Conservation (phyloP, 2,329 filamentous ascomycete genomes). For the Penicillium corylophilum region DNA sequence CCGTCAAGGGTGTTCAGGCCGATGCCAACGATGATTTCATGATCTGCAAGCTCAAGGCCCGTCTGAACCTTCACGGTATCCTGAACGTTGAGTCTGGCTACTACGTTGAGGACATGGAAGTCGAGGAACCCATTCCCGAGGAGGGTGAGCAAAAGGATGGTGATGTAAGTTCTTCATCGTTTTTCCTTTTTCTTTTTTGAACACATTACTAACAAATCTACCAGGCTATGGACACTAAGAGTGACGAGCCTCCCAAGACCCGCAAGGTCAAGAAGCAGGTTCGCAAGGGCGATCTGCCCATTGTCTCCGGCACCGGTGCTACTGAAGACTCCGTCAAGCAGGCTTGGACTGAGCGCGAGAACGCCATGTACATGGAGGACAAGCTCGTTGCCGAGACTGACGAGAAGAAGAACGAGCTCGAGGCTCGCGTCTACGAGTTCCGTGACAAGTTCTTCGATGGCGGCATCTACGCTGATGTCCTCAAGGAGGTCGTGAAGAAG, state of each 20-base stretch:
- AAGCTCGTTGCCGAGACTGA: slow-evolving; percentile 98
- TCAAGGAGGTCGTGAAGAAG: slow-evolving; percentile 91
- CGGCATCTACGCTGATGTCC: slow-evolving; percentile 76
- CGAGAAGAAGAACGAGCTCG: slow-evolving; percentile 99
- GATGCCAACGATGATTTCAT: slow-evolving; percentile 95
- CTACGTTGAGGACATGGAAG: slow-evolving; percentile 95
- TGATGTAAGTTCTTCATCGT: slow-evolving; percentile 40
- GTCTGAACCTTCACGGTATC: slow-evolving; percentile 93
- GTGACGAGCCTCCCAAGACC: slow-evolving; percentile 70
- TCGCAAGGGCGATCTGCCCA: slow-evolving; percentile 90
- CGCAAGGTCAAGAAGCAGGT: slow-evolving; percentile 99
- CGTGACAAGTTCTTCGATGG: slow-evolving; percentile 78
- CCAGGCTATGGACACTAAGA: slow-evolving; percentile 84
- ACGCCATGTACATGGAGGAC: slow-evolving; percentile 93
- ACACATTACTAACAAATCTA: slow-evolving; percentile 24
- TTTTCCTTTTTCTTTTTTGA: background rate
- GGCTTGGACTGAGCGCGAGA: slow-evolving; percentile 75
- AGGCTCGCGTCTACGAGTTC: slow-evolving; percentile 95
- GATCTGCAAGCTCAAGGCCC: slow-evolving; percentile 99
- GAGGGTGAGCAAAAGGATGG: slow-evolving; percentile 66
- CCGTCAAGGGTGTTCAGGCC: slow-evolving; percentile 94
- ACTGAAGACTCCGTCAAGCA: slow-evolving; percentile 70
- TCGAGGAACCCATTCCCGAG: slow-evolving; percentile 86
- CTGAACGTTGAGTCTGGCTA: slow-evolving; percentile 96
- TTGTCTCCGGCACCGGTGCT: slow-evolving; percentile 77